Conservation (phyloP, 2,329 filamentous ascomycete genomes). For the Claviceps humidiphila region DNA sequence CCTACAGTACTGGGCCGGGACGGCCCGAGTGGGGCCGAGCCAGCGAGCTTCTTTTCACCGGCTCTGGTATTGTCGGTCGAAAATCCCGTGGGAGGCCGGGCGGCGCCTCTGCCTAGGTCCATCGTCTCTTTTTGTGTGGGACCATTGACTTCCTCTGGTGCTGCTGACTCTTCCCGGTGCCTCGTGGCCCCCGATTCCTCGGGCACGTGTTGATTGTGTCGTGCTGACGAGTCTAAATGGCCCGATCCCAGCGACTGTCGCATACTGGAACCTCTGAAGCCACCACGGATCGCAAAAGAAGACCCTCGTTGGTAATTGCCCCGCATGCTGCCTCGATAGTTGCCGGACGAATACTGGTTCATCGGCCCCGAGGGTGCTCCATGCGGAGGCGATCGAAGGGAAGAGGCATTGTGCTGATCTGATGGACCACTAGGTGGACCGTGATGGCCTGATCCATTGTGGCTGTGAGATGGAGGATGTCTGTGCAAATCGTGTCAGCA, state of each 20-base stretch:
- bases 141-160: background rate
- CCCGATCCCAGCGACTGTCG: slow-evolving; percentile 59
- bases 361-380: slow-evolving; percentile 43
- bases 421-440: slow-evolving; percentile 39
- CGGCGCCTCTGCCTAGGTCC: background rate
- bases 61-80: background rate
- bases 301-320: slow-evolving; percentile 35
- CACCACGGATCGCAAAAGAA: slow-evolving; percentile 41
- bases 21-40: background rate
- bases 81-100: background rate
- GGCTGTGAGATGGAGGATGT: slow-evolving; percentile 44
- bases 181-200: slow-evolving; percentile 9
- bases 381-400: slow-evolving; percentile 37
- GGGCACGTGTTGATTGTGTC: slow-evolving; percentile 6
- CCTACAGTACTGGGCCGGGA: slow-evolving; percentile 18
- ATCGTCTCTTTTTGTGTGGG: background rate
- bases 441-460: slow-evolving; percentile 35
- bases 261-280: slow-evolving; percentile 41
- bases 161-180: slow-evolving; percentile 8
- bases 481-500: slow-evolving; percentile 21
- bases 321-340: slow-evolving; percentile 20
- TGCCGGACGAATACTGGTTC: slow-evolving; percentile 36
- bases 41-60: slow-evolving; percentile 4
- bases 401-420: slow-evolving; percentile 38
- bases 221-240: slow-evolving; percentile 11